Evolutionary conservation across 257 asterid genomes (phyloP), one percentile per base, ranked within the genome.

Genomic region (Dorcoceras hygrometricum): DNA sequence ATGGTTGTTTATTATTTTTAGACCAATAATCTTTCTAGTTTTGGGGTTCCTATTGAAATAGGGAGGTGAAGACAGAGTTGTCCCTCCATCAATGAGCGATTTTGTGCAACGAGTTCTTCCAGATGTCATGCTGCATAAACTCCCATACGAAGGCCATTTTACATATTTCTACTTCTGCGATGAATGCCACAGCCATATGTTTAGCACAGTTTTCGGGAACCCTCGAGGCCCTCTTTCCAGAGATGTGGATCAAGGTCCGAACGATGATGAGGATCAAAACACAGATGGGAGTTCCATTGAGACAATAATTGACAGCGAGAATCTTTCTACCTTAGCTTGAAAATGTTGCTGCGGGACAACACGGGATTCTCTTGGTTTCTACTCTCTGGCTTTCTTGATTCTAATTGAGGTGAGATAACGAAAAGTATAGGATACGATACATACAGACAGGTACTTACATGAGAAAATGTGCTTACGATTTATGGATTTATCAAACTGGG

Each of bases 51-150:
- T 19, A 53, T 23, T 56, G 34, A 54, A 63, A 36, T 63, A 92
- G 98, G 98, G 97, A 57, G 84, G 76, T 79, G 95, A 92, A 61
- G 98, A 92, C 61, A 75, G 25, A 62, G 84, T 93, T 43, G 83
- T 90, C 54, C 97, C 98, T n/a, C 97, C 97, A 39, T 73, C 96
- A 5, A 84, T 81, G 86, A 80, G 91, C 34, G 91, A 89, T 48
- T 93, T 79, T 70, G 87, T 86, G 82, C 86, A 74, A 56, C 97
- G 98, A 34, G 89, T 87, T 68, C 74, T 92, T 48, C 98, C 98
- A 14, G 94, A 86, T 34, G 89, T 78, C 63, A 83, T 87, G 88
- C 89, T 93, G 75, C 97, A 88, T 65, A 88, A 83, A 86, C 90
- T 86, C 64, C 80, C 88, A 19, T 82, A 88, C 12, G 97, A 93